Conservation (phyloP, 1,284 basidiomycete genomes). For the Trichosporon sp. region DNA sequence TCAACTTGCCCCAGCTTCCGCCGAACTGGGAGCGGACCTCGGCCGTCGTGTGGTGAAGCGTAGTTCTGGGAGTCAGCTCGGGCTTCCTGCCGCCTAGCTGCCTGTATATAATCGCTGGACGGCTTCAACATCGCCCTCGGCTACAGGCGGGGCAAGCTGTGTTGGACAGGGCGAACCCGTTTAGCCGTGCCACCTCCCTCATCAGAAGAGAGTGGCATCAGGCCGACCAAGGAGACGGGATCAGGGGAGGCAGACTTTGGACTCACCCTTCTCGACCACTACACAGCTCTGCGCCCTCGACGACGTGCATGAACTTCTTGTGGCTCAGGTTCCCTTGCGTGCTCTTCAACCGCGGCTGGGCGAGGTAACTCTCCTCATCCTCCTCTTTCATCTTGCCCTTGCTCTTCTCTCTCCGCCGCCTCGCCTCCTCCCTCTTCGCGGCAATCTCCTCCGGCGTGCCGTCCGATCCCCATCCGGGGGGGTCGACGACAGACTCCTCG, state of each 20-base stretch:
- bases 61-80: slow-evolving; percentile 34
- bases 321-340: slow-evolving; percentile 55
- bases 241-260: no score
- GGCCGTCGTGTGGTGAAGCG: slow-evolving; percentile 53
- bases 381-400: slow-evolving; percentile 6
- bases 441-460: neutral
- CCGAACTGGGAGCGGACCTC: slow-evolving; percentile 54
- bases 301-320: slow-evolving; percentile 56
- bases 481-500: slow-evolving; percentile 80
- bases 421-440: slow-evolving; percentile 1
- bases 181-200: no score
- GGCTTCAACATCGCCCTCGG: no score
- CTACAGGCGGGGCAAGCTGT: no score
- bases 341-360: slow-evolving; percentile 44
- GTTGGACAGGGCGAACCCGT: no score
- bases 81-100: no score
- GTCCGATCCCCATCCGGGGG: slow-evolving; percentile 42
- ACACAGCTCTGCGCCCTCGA: slow-evolving; percentile 51
- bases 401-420: neutral
- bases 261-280: slow-evolving; percentile 50
- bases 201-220: no score
- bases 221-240: no score
- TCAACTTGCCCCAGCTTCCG: slow-evolving; percentile 49
- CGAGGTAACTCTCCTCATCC: slow-evolving; percentile 30
- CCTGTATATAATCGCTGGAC: no score